A percentile compares a stretch with the other conserved stretches of the same genome.
These are phyloP conservation scores for Madurella fahalii DNA, from an alignment of 2,329 filamentous ascomycete species.

Conservation along the genomic window DNA sequence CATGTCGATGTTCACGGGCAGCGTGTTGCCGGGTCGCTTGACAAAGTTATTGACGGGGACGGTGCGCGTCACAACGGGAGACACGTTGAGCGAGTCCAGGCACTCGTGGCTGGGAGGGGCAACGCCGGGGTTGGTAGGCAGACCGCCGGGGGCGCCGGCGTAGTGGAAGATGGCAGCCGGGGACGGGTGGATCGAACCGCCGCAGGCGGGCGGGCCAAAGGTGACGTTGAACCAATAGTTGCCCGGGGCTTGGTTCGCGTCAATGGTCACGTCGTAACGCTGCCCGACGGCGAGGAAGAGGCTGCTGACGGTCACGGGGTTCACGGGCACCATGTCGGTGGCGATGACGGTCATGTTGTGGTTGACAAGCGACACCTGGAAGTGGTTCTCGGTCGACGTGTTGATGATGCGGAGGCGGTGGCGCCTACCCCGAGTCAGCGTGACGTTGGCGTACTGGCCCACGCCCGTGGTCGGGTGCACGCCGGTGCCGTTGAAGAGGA, in stretches of 20 bases:
- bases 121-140: conserved; percentile 26
- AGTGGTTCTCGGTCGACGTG: conserved; percentile 45
- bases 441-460: conserved; percentile 34
- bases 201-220: conserved; percentile 27
- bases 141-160: conserved; percentile 16
- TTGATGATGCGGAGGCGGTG: conserved; percentile 50
- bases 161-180: conserved; percentile 32
- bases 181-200: conserved; percentile 22
- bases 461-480: conserved; percentile 29
- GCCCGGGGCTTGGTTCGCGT: conserved; percentile 32
- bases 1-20: conserved; percentile 21
- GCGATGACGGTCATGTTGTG: conserved; percentile 50
- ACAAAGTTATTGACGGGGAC: conserved; percentile 20
- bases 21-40: conserved; percentile 21
- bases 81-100: conserved; percentile 23
- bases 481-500: conserved; percentile 44
- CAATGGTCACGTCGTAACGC: conserved; percentile 44
- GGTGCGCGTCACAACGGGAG: conserved; percentile 27
- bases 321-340: conserved; percentile 48
- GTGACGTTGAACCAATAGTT: conserved; percentile 44
- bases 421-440: conserved; percentile 40
- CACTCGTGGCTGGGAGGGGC: conserved; percentile 22
- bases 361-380: conserved; percentile 47
- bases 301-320: conserved; percentile 45
- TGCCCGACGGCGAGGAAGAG: conserved; percentile 48